Conservation (phyloP, 2,329 filamentous ascomycete species). For the Amesomyces nigricolor region DNA sequence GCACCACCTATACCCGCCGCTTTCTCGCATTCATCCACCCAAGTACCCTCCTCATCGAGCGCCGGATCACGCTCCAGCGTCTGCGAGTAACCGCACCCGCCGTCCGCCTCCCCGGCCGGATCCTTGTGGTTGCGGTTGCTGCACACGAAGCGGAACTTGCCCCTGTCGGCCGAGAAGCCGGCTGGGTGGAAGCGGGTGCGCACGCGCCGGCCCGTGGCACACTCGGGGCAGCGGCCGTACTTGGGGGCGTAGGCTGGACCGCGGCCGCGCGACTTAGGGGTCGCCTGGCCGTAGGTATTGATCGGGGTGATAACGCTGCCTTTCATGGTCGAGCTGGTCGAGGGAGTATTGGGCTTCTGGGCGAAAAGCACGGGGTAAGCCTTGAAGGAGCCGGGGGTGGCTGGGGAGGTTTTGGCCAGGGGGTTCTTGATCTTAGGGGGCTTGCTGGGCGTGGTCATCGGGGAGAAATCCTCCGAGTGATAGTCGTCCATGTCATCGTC, state of each 20-base stretch:
- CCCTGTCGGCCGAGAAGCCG: conserved; percentile 4
- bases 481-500: no score
- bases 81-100: conserved; percentile 8
- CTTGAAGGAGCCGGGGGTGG: no score
- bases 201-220: conserved; percentile 13
- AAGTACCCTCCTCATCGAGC: neutral
- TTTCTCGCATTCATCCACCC: no score
- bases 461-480: no score
- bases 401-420: no score
- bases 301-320: no score
- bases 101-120: neutral
- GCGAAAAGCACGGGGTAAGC: no score
- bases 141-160: conserved; percentile 17
- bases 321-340: no score
- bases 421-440: no score
- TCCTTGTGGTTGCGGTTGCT: conserved; percentile 1
- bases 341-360: no score
- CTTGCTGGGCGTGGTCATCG: no score
- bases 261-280: neutral
- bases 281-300: neutral
- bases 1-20: neutral
- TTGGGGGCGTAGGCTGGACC: neutral
- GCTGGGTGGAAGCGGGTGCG: conserved; percentile 11
- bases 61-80: conserved; percentile 6
- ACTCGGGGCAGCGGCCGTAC: conserved; percentile 19